A percentile compares a stretch with the other conserved stretches of the same genome.
Evolutionary conservation across 78 protist genomes (phyloP).

Genomic region (Dictyostelium purpureum): DNA sequence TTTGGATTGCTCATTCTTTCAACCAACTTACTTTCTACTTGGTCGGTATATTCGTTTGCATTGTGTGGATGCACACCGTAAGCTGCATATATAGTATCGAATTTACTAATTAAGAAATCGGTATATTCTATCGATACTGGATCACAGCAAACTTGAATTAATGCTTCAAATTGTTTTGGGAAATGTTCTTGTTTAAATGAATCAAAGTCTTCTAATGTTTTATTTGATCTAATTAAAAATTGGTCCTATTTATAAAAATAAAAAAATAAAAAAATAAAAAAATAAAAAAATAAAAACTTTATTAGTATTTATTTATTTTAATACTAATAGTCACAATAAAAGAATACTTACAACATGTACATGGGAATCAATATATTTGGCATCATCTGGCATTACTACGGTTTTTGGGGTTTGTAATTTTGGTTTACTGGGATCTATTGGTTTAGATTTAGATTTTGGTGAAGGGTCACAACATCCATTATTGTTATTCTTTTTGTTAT

Average conservation of each 20-base stretch:
- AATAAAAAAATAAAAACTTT: background rate
- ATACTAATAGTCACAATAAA: background rate
- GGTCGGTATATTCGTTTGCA: slow-evolving; percentile 66
- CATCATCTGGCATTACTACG: slow-evolving; percentile 31
- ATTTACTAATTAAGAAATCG: background rate
- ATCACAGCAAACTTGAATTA: slow-evolving; percentile 75
- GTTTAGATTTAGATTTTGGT: slow-evolving; percentile 1
- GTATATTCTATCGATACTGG: slow-evolving; percentile 59
- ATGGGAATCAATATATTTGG: slow-evolving; percentile 60
- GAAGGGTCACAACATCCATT: slow-evolving; percentile 20
- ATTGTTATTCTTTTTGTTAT: background rate
- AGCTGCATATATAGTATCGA: slow-evolving; percentile 63
- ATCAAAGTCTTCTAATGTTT: slow-evolving; percentile 4
- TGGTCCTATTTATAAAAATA: slow-evolving; percentile 38
- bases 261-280: no score
- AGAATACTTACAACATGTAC: slow-evolving; percentile 24
- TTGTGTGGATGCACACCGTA: slow-evolving; percentile 86
- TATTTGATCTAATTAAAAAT: slow-evolving; percentile 23
- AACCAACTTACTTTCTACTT: slow-evolving; percentile 38
- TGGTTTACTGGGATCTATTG: background rate
- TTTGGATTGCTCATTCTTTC: slow-evolving; percentile 57
- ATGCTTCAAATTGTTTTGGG: slow-evolving; percentile 68
- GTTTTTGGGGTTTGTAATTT: slow-evolving; percentile 14
- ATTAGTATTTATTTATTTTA: background rate
- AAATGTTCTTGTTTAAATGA: background rate